Percentiles rank a stretch among this genome's conserved stretches.
These are phyloP conservation scores for Leucosporidium creatinivorum DNA, from an alignment of 768 basidiomycete genomes.

Conservation along the genomic window DNA sequence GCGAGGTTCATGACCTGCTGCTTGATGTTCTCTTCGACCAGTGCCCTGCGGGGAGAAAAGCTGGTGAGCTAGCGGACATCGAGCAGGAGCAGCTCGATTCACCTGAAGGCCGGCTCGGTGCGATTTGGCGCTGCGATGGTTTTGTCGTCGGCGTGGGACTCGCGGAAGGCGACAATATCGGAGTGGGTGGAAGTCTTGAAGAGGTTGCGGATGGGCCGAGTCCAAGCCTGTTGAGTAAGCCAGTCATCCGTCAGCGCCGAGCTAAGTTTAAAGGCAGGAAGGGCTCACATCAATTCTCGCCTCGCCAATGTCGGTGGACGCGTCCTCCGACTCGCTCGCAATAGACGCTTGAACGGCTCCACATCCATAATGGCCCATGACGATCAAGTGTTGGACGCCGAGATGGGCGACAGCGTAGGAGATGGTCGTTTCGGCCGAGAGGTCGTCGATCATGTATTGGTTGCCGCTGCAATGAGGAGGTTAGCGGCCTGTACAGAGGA, in stretches of 20 bases:
- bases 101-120: neutral
- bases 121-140: neutral
- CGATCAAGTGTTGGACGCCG: conserved; percentile 15
- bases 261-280: neutral
- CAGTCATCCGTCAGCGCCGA: neutral
- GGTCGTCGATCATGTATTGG: neutral
- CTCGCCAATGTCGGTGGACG: conserved; percentile 10
- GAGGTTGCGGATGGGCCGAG: conserved; percentile 16
- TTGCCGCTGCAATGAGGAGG: too few relatives aligned
- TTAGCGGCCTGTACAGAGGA: too few relatives aligned
- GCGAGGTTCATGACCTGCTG: too few relatives aligned
- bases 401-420: conserved; percentile 17
- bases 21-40: too few relatives aligned
- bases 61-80: too few relatives aligned
- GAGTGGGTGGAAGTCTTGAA: conserved; percentile 1
- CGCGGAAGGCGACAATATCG: conserved; percentile 18
- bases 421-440: conserved; percentile 12
- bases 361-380: conserved; percentile 19
- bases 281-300: conserved; percentile 13
- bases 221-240: conserved; percentile 6
- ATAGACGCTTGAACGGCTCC: conserved; percentile 21
- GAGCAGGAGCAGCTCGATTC: neutral
- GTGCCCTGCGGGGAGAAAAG: too few relatives aligned
- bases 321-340: neutral
- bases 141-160: neutral